These are phyloP conservation scores for Rhexocercosporidium sp. DNA, from an alignment of 2,329 filamentous ascomycete genomes.

Conservation along the genomic window DNA sequence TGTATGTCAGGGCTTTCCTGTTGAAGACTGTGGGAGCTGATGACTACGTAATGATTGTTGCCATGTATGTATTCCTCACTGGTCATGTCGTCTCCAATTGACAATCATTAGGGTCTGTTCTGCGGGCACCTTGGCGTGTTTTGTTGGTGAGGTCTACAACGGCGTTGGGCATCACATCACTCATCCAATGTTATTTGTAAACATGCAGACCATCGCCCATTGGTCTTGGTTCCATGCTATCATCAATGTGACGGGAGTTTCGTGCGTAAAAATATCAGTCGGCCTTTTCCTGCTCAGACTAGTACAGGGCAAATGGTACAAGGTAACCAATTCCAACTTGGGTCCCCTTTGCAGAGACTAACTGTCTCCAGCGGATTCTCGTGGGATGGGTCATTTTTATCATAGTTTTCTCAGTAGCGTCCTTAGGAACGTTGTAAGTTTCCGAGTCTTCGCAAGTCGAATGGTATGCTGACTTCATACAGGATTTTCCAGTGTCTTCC, in stretches of 20 bases:
- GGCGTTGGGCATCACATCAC: slow-evolving; percentile 51
- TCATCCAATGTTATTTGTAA: slow-evolving; percentile 37
- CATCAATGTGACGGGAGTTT: slow-evolving; percentile 49
- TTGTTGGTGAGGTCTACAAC: slow-evolving; percentile 48
- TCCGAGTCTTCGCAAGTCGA: neutral
- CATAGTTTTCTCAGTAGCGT: slow-evolving; percentile 7
- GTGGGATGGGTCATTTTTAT: slow-evolving; percentile 12
- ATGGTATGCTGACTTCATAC: neutral
- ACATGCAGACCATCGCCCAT: slow-evolving; percentile 41
- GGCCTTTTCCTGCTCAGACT: slow-evolving; percentile 31
- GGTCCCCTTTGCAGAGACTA: slow-evolving; percentile 42
- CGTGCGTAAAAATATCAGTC: slow-evolving; percentile 36
- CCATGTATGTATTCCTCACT: slow-evolving; percentile 11
- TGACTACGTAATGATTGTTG: slow-evolving; percentile 49
- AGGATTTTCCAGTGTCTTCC: slow-evolving; percentile 54
- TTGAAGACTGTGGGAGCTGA: slow-evolving; percentile 53
- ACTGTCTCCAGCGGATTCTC: slow-evolving; percentile 5
- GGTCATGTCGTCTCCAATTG: neutral
- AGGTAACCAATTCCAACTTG: slow-evolving; percentile 44
- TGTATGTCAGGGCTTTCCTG: slow-evolving; percentile 51
- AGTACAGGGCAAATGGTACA: slow-evolving; percentile 45
- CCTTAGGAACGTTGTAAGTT: slow-evolving; percentile 12
- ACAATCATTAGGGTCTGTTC: slow-evolving; percentile 24
- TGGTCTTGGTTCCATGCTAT: slow-evolving; percentile 50
- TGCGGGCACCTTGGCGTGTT: slow-evolving; percentile 42